Evolutionary conservation across 2,329 filamentous ascomycete genomes (phyloP).

Genomic region (Delphinella strobiligena): DNA sequence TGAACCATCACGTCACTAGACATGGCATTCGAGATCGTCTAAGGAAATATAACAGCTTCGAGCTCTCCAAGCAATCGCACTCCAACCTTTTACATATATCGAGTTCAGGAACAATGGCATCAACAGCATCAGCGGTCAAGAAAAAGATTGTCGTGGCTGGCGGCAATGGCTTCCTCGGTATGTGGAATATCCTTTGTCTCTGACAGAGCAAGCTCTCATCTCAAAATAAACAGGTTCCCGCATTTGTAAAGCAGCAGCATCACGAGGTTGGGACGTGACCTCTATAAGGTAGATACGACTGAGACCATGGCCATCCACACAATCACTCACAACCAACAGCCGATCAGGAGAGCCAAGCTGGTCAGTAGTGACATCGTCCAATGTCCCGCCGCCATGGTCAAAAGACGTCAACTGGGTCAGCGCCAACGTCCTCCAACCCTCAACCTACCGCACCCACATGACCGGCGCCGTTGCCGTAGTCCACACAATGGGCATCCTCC

Average conservation of each 20-base stretch:
- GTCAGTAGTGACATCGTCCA: slow-evolving; percentile 62
- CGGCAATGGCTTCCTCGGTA: slow-evolving; percentile 81
- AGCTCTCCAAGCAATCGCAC: neutral
- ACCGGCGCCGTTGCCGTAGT: slow-evolving; percentile 72
- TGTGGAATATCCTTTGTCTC: slow-evolving; percentile 3
- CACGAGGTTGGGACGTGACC: slow-evolving; percentile 80
- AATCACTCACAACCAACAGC: slow-evolving; percentile 32
- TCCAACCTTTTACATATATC: neutral
- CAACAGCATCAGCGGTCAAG: slow-evolving; percentile 44
- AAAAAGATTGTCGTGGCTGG: slow-evolving; percentile 86
- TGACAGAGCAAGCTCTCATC: neutral
- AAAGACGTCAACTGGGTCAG: slow-evolving; percentile 74
- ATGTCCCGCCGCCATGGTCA: slow-evolving; percentile 66
- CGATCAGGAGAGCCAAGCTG: slow-evolving; percentile 84
- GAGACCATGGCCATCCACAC: neutral
- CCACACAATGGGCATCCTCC: slow-evolving; percentile 88
- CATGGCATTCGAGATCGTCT: slow-evolving; percentile 5
- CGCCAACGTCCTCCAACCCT: slow-evolving; percentile 74
- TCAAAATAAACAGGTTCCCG: slow-evolving; percentile 42
- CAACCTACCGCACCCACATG: slow-evolving; percentile 66
- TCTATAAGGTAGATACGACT: slow-evolving; percentile 61
- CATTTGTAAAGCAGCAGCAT: slow-evolving; percentile 82
- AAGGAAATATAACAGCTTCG: neutral
- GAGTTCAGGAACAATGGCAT: slow-evolving; percentile 3
- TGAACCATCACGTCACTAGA: no score